Evolutionary conservation across 2,329 filamentous ascomycete species (phyloP).

Genomic region (Sarocladium brachiariae): DNA sequence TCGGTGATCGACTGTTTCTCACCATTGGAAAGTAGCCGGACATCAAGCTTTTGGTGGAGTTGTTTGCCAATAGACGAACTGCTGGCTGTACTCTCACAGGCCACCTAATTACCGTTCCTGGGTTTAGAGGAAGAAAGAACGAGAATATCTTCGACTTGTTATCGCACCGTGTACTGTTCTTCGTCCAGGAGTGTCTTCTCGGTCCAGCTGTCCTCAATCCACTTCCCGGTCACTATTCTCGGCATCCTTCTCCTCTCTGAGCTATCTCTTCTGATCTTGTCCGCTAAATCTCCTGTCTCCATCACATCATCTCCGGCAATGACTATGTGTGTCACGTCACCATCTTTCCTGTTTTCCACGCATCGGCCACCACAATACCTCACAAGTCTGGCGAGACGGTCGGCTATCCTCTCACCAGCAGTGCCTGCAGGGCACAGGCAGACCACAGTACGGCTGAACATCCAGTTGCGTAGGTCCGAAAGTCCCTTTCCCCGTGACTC

Average conservation of each 20-base stretch:
- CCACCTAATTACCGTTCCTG: no score
- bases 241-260: constrained; percentile 46
- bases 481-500: constrained; percentile 49
- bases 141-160: neutral
- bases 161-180: constrained; percentile 45
- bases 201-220: constrained; percentile 76
- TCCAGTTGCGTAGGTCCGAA: constrained; percentile 39
- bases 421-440: constrained; percentile 28
- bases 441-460: constrained; percentile 44
- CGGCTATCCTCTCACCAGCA: constrained; percentile 25
- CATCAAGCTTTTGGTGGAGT: no score
- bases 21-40: constrained; percentile 63
- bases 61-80: no score
- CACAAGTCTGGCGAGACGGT: constrained; percentile 49
- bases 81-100: no score
- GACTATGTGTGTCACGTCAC: constrained; percentile 65
- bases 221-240: constrained; percentile 60
- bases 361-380: constrained; percentile 63
- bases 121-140: constrained; percentile 29
- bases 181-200: constrained; percentile 76
- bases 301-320: constrained; percentile 36
- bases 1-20: constrained; percentile 83
- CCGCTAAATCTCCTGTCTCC: constrained; percentile 29
- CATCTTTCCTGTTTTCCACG: constrained; percentile 41
- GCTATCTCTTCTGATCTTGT: constrained; percentile 37